Evolutionary conservation across 148 eudicot genomes (phyloP).

Genomic region (Camellia japonica): DNA sequence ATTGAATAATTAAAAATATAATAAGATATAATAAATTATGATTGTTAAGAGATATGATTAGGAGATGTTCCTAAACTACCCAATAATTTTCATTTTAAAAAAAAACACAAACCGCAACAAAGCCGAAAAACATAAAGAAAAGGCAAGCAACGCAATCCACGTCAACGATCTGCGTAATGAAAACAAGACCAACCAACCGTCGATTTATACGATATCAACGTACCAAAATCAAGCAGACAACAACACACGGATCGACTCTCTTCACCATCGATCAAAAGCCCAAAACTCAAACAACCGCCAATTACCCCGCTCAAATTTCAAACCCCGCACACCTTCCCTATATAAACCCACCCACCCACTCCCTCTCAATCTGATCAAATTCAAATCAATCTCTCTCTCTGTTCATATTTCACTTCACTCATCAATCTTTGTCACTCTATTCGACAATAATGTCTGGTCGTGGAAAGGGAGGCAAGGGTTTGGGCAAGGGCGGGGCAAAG

Average conservation of each 20-base stretch:
- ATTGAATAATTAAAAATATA: too few species aligned
- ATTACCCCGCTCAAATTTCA: slow-evolving; percentile 6
- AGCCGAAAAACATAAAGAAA: too few species aligned
- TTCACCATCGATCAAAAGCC: neutral
- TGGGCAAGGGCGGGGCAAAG: slow-evolving; percentile 45
- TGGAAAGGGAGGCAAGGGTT: slow-evolving; percentile 39
- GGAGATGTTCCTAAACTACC: neutral
- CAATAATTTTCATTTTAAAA: neutral
- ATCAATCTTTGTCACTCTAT: neutral
- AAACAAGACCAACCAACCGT: neutral
- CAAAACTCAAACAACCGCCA: neutral
- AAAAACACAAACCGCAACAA: neutral
- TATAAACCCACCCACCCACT: neutral
- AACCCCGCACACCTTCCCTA: neutral
- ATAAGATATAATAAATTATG: too few species aligned
- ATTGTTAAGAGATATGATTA: too few species aligned
- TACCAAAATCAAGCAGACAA: neutral
- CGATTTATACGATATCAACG: neutral
- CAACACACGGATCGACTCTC: slow-evolving; percentile 7
- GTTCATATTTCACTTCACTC: neutral
- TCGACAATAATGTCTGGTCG: slow-evolving; percentile 37
- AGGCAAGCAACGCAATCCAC: slow-evolving; percentile 2
- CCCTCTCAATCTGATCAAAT: neutral
- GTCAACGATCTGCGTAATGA: neutral
- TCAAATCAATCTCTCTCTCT: neutral